These are phyloP conservation scores for Sporothrix sp. DNA, from an alignment of 2,329 filamentous ascomycete species.

Conservation along the genomic window DNA sequence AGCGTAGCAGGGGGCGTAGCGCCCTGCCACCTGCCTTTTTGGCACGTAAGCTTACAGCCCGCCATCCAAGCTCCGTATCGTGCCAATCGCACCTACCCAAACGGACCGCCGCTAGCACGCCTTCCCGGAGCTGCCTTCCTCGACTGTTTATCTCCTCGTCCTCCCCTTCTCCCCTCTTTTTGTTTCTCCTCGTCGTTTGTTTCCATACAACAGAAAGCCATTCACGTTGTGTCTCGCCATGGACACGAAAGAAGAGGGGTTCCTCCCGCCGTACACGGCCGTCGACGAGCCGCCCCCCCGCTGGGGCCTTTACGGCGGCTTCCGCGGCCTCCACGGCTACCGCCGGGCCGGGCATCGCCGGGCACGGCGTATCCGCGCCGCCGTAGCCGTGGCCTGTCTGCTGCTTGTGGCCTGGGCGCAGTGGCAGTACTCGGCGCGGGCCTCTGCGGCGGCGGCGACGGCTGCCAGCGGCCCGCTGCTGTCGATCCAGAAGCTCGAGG, in stretches of 20 bases:
- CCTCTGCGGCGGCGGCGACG: not conserved
- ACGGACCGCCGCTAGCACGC: not conserved
- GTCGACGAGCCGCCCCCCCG: not conserved
- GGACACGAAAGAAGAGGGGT: slow-evolving; percentile 30
- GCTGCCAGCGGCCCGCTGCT: slow-evolving; percentile 22
- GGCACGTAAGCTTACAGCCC: not conserved
- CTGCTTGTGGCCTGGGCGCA: slow-evolving; percentile 38
- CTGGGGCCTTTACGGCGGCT: slow-evolving; percentile 1
- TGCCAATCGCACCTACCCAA: slow-evolving; percentile 7
- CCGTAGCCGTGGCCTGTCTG: slow-evolving; percentile 36
- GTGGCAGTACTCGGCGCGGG: slow-evolving; percentile 29
- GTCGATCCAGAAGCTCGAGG: slow-evolving; percentile 42
- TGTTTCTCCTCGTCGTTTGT: not conserved
- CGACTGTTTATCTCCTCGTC: not conserved
- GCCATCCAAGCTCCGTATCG: not conserved
- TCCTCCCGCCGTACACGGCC: slow-evolving; percentile 36
- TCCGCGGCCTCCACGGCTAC: not conserved
- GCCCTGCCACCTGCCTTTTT: not conserved
- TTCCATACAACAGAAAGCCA: too few relatives aligned
- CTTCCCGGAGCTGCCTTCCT: not conserved
- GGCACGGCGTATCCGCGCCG: slow-evolving; percentile 34
- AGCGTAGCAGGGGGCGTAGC: not conserved
- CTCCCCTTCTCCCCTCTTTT: not conserved
- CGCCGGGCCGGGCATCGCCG: slow-evolving; percentile 25
- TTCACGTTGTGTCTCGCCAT: slow-evolving; percentile 11